These are phyloP conservation scores for Lepiota brunneoincarnata DNA, from an alignment of 768 basidiomycete species.

Conservation along the genomic window DNA sequence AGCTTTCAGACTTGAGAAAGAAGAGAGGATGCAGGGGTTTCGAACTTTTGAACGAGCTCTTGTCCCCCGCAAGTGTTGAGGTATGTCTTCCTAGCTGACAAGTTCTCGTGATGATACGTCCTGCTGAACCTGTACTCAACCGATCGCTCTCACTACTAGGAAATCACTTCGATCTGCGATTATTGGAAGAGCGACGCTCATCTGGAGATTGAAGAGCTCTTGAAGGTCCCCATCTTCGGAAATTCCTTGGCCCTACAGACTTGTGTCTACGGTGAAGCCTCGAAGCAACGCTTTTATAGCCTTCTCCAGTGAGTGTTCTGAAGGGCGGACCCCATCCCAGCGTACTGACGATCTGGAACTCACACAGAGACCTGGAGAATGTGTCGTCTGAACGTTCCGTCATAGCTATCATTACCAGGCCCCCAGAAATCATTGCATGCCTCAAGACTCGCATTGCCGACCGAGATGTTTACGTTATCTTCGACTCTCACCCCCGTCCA, in stretches of 20 bases:
- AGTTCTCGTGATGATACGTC: too few species aligned
- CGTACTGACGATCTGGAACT: too few species aligned
- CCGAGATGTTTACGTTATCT: constrained; percentile 50
- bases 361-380: constrained; percentile 29
- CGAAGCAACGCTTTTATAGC: constrained; percentile 13
- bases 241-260: constrained; percentile 48
- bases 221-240: constrained; percentile 22
- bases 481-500: constrained; percentile 67
- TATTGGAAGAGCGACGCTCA: constrained; percentile 37
- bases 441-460: constrained; percentile 31
- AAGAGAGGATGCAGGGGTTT: constrained; percentile 20
- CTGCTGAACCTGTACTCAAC: too few species aligned
- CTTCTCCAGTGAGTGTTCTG: constrained; percentile 35
- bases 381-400: constrained; percentile 20
- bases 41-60: constrained; percentile 1
- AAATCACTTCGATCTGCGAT: constrained; percentile 53
- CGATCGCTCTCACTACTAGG: too few species aligned
- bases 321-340: too few species aligned
- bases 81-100: constrained; percentile 1
- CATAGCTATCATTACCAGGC: constrained; percentile 60
- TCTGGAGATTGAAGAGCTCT: constrained; percentile 9
- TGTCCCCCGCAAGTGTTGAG: constrained; percentile 13
- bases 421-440: constrained; percentile 66
- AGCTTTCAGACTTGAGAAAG: constrained; percentile 32
- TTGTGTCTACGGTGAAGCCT: constrained; percentile 33